These are phyloP conservation scores for Penicillium paradoxum DNA, from an alignment of 495 filamentous ascomycete genomes.

Conservation along the genomic window DNA sequence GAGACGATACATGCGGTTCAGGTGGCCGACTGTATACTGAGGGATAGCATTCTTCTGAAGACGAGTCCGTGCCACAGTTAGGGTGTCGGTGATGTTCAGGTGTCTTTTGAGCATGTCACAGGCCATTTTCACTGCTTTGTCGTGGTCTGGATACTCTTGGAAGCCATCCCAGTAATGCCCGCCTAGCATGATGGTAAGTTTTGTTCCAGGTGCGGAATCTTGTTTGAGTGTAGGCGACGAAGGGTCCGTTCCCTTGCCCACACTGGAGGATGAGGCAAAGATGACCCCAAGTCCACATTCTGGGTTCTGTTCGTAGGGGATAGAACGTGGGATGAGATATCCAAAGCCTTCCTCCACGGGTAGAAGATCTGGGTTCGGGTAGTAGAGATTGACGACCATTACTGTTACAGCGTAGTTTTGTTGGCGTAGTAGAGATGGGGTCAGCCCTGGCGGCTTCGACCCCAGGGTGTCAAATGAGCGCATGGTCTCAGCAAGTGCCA, in stretches of 20 bases:
- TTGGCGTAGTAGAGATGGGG: constrained; percentile 21
- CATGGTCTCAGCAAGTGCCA: constrained; percentile 25
- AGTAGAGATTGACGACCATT: constrained; percentile 91
- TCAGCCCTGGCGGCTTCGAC: neutral
- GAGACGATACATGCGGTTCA: constrained; percentile 53
- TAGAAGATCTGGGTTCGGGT: constrained; percentile 56
- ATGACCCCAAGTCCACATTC: constrained; percentile 84
- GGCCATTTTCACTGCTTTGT: constrained; percentile 64
- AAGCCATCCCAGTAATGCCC: constrained; percentile 84
- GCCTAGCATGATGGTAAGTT: constrained; percentile 91
- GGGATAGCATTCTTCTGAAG: constrained; percentile 80
- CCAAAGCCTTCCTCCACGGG: constrained; percentile 67
- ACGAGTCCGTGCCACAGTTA: constrained; percentile 49
- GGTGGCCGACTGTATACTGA: constrained; percentile 79
- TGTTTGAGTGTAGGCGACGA: constrained; percentile 29
- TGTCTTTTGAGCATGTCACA: constrained; percentile 64
- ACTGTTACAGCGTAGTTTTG: constrained; percentile 68
- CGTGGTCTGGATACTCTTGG: constrained; percentile 50
- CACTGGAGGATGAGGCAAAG: constrained; percentile 71
- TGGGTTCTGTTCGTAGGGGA: constrained; percentile 69
- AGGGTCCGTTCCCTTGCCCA: neutral
- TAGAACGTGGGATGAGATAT: constrained; percentile 75
- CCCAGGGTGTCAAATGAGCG: neutral
- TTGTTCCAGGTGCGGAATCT: constrained; percentile 62
- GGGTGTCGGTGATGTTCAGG: constrained; percentile 58